phyloP scores from a whole-genome alignment of 495 filamentous ascomycete genomes.

The Astrocystis sublimbata region DNA sequence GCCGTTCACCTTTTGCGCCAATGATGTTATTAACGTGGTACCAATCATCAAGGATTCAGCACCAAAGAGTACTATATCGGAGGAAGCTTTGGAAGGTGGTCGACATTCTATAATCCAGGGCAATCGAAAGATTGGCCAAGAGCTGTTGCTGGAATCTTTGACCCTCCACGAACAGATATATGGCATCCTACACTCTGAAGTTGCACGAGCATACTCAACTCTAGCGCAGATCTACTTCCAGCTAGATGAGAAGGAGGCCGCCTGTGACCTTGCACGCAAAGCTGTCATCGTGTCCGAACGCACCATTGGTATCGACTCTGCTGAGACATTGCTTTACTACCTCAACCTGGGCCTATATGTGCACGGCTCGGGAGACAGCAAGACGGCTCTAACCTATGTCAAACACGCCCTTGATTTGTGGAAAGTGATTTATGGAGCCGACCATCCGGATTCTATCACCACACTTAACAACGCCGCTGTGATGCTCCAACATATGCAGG shows the following conservation, averaged over 20 bases:
- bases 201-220: slow-evolving; percentile 90
- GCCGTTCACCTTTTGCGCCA: slow-evolving; percentile 69
- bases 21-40: slow-evolving; percentile 88
- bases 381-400: slow-evolving; percentile 77
- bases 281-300: slow-evolving; percentile 94
- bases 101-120: slow-evolving; percentile 92
- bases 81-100: slow-evolving; percentile 94
- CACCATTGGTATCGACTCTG: slow-evolving; percentile 89
- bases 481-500: slow-evolving; percentile 93
- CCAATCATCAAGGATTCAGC: slow-evolving; percentile 93
- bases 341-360: slow-evolving; percentile 96
- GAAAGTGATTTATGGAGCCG: slow-evolving; percentile 93
- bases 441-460: slow-evolving; percentile 96
- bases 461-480: slow-evolving; percentile 98
- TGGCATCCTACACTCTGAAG: slow-evolving; percentile 94
- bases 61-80: slow-evolving; percentile 83
- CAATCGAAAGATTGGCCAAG: slow-evolving; percentile 94
- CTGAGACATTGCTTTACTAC: slow-evolving; percentile 90
- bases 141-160: slow-evolving; percentile 90
- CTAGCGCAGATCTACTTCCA: slow-evolving; percentile 94
- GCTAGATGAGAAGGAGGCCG: slow-evolving; percentile 91
- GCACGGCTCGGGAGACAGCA: slow-evolving; percentile 86
- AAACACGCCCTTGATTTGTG: slow-evolving; percentile 92
- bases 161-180: slow-evolving; percentile 99
- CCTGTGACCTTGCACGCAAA: slow-evolving; percentile 93